Evolutionary conservation across 2,329 filamentous ascomycete species (phyloP).

Genomic region (Periconia macrospinosa): DNA sequence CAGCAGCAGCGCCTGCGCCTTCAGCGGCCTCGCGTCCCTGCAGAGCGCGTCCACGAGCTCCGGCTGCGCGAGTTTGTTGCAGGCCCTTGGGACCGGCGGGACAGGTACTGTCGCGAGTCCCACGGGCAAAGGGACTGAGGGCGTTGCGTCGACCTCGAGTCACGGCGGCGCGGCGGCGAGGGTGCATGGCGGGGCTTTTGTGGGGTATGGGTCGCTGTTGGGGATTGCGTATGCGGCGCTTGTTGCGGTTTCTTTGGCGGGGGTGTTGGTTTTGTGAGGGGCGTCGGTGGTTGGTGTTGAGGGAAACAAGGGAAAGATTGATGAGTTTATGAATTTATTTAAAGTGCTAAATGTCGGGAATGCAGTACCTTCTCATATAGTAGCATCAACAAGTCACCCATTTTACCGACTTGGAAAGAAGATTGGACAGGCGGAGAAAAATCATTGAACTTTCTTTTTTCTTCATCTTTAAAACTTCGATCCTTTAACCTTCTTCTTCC

Average conservation of each 20-base stretch:
- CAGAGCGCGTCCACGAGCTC: conserved; percentile 52
- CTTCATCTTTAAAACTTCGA: no score
- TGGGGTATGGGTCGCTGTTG: conserved; percentile 25
- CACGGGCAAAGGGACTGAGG: conserved; percentile 24
- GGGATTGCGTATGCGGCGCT: conserved; percentile 25
- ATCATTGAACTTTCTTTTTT: no score
- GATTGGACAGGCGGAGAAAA: no score
- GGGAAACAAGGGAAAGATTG: not conserved
- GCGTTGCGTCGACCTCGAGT: conserved; percentile 11
- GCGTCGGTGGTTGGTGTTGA: not conserved
- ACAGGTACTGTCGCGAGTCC: conserved; percentile 53
- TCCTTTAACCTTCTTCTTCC: no score
- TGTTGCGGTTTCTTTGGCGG: conserved; percentile 24
- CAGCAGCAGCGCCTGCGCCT: conserved; percentile 65
- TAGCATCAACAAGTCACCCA: no score
- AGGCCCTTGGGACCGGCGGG: conserved; percentile 63
- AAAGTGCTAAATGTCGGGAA: no score
- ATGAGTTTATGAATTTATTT: no score
- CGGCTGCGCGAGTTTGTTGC: conserved; percentile 61
- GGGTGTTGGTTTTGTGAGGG: conserved; percentile 29
- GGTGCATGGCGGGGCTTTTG: conserved; percentile 22
- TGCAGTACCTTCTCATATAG: no score
- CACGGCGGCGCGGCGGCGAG: conserved; percentile 28
- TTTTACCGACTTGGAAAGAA: no score
- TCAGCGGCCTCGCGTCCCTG: conserved; percentile 64